Percentiles rank a stretch among this genome's conserved stretches.
Evolutionary conservation across 179 eudicot species (phyloP).

Genomic region (Silene vulgaris): DNA sequence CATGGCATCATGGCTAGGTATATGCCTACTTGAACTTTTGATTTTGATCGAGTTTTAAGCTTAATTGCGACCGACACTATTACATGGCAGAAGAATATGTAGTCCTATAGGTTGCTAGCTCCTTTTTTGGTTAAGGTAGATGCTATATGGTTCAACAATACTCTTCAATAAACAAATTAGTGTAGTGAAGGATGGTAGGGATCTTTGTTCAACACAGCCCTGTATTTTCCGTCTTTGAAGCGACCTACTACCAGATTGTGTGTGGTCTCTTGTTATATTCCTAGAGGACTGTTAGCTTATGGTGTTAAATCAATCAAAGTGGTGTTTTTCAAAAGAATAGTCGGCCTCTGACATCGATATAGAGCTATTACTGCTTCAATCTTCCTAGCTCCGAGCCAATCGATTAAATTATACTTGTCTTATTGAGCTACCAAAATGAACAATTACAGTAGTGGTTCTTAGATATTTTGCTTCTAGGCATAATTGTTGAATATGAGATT

Average conservation of each 20-base stretch:
- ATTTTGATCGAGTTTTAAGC: background rate
- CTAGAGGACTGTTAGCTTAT: background rate
- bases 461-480: background rate
- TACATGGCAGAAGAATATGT: background rate
- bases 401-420: background rate
- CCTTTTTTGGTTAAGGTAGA: background rate
- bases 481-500: background rate
- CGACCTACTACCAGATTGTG: background rate
- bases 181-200: background rate
- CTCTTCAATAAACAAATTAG: background rate
- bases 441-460: background rate
- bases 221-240: background rate
- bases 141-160: background rate
- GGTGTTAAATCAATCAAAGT: background rate
- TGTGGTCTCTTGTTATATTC: slow-evolving; percentile 6
- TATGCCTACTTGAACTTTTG: slow-evolving; percentile 7
- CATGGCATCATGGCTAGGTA: slow-evolving; percentile 40
- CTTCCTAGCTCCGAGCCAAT: background rate
- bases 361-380: background rate
- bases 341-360: background rate
- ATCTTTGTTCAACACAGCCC: background rate
- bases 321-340: background rate
- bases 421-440: background rate
- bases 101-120: background rate
- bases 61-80: background rate